Evolutionary conservation across 2,329 filamentous ascomycete genomes (phyloP), one percentile per base, ranked within the genome.

Genomic region (Aspergillus arachidicola): DNA sequence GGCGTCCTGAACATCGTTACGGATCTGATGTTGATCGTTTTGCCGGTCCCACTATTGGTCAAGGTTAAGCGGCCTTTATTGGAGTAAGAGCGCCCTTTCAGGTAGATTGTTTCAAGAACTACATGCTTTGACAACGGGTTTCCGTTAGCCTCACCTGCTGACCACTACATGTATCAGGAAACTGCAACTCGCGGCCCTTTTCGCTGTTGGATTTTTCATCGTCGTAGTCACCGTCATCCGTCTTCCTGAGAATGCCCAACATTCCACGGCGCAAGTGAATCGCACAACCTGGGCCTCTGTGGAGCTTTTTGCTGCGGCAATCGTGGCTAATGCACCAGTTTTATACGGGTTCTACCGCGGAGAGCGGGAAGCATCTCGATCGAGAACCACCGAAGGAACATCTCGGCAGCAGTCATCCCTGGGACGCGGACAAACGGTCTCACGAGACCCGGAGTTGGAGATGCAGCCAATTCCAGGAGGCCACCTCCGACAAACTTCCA

Each of bases 321-420:
- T 59, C 4, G 57, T 59, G 34, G 30, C 57, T 3, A 59, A 59
- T 28, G 46, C 57, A 14, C 57, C 57, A 11, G 57, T 59, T 9
- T 32, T 59, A 23, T 59, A 59, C 34, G 57, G 57, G 4, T 59
- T 59, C 57, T 59, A 53, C 23, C 46, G 57, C 11, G 57, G 57
- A 19, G 21, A 50, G 10, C 45, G 45, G 28, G 57, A 59, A 26
- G 46, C 41, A 32, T 58, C 57, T 38, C 57, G 46, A 9, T 53
- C 57, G 34, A 59, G 57, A 14, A 50, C 57, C 9, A 59, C 57
- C 32, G 46, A 53, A 16, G 48, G 45, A 36, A 38, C 43, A 2
- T 14, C 46, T 16, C 26, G n/a, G 2, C 57, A 48, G 16, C 57
- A 59, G 32, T 51, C 57, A 2, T 53, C 57, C 6, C 12, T 28